phyloP scores from a whole-genome alignment of 306 rosid species.

The Herpetospermum pedunculosum region DNA sequence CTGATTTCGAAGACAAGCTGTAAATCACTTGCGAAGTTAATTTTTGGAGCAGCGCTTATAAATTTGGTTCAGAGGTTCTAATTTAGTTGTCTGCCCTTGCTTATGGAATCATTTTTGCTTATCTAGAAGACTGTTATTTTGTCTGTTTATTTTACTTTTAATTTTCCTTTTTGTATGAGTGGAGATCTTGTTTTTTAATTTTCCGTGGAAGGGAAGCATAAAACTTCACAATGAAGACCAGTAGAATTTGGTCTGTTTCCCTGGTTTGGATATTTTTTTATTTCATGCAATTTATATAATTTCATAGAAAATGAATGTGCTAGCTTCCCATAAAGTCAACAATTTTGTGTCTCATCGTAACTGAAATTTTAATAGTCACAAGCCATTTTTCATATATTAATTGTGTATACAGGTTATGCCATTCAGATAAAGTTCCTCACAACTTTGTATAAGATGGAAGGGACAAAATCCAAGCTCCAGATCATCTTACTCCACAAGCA shows the following conservation, averaged over 20 bases:
- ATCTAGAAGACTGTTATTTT: neutral
- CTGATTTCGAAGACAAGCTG: constrained; percentile 30
- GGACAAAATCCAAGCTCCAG: neutral
- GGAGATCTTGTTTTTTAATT: neutral
- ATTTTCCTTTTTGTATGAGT: neutral
- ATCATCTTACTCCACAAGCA: neutral
- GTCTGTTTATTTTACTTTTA: neutral
- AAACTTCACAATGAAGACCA: neutral
- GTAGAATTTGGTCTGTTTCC: neutral
- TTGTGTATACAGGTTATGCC: neutral
- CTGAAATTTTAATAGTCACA: neutral
- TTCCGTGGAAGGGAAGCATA: neutral
- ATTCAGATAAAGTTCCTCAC: neutral
- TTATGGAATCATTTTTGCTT: neutral
- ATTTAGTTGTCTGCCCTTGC: neutral
- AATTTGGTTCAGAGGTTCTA: neutral
- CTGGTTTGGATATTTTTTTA: neutral
- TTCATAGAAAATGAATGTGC: neutral
- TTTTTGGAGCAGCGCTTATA: neutral
- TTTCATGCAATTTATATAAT: neutral
- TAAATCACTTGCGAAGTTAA: neutral
- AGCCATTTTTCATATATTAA: neutral
- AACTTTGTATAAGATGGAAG: neutral
- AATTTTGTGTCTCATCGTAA: neutral
- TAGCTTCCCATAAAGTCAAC: neutral